Evolutionary conservation across 1,139 yeast genomes (phyloP).

Genomic region (Protomyces arabidopsidicola): DNA sequence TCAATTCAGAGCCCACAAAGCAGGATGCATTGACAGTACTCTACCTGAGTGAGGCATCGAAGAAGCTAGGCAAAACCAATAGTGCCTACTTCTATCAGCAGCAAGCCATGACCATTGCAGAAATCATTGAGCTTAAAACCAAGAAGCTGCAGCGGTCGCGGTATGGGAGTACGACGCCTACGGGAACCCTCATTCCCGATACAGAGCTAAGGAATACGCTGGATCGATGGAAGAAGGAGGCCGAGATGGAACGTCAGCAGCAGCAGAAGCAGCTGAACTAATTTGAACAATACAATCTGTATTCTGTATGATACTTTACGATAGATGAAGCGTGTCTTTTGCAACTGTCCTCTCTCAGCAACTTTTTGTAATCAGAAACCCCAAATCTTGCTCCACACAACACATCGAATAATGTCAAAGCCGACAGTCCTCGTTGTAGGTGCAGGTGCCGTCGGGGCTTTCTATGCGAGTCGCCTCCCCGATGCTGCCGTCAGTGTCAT

Average conservation of each 20-base stretch:
- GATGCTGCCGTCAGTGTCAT: slow-evolving; percentile 41
- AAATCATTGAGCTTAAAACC: not conserved
- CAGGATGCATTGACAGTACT: not conserved
- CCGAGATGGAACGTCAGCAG: not conserved
- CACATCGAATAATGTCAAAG: not conserved
- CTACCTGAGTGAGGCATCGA: not conserved
- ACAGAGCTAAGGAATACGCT: not conserved
- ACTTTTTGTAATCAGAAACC: not conserved
- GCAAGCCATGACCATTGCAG: not conserved
- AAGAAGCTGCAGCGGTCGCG: not conserved
- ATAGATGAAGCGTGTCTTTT: not conserved
- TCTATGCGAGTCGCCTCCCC: slow-evolving; percentile 47
- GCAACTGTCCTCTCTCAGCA: too few relatives aligned
- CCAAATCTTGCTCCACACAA: not conserved
- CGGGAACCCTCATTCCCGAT: not conserved
- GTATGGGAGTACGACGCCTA: not conserved
- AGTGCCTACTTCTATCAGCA: not conserved
- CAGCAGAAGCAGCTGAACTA: not conserved
- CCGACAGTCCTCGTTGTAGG: slow-evolving; percentile 51
- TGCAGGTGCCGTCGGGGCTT: slow-evolving; percentile 69
- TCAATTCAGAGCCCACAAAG: not conserved
- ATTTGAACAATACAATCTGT: too few relatives aligned
- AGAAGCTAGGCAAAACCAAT: not conserved
- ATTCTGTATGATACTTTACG: not conserved
- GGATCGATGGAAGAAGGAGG: not conserved